These are phyloP conservation scores for Cutaneotrichosporon sp. DNA, from an alignment of 1,284 basidiomycete genomes.

Conservation along the genomic window DNA sequence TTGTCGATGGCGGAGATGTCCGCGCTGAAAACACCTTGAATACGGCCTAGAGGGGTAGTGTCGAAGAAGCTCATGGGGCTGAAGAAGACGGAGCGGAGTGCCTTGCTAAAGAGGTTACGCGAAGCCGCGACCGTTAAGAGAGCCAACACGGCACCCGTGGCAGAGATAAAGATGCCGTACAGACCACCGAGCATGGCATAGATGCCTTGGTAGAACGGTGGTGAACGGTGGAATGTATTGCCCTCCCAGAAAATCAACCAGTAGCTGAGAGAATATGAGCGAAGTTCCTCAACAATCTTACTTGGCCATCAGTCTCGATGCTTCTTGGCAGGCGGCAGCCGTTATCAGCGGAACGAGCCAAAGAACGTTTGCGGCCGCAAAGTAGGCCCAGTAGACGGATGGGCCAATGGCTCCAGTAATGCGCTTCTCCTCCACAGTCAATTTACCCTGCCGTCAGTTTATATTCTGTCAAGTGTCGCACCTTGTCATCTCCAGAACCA, in stretches of 20 bases:
- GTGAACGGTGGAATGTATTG: conserved; percentile 39
- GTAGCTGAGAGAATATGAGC: not conserved
- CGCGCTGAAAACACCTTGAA: conserved; percentile 60
- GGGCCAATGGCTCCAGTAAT: conserved; percentile 30
- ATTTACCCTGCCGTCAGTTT: conserved; percentile 1
- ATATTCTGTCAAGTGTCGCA: not conserved
- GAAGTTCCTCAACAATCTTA: not conserved
- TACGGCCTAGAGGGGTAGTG: conserved; percentile 61
- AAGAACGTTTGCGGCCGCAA: conserved; percentile 15
- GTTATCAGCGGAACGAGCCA: conserved; percentile 16
- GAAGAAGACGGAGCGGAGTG: conserved; percentile 58
- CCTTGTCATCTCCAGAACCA: conserved; percentile 59
- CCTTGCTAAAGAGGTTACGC: conserved; percentile 56
- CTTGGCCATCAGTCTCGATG: conserved; percentile 13
- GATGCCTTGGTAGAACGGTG: conserved; percentile 63
- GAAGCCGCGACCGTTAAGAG: conserved; percentile 58
- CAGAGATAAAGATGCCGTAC: conserved; percentile 60
- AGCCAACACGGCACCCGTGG: conserved; percentile 57
- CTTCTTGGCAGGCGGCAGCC: conserved; percentile 4
- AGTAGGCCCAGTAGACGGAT: conserved; percentile 24
- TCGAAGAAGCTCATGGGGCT: conserved; percentile 69
- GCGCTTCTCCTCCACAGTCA: conserved; percentile 33
- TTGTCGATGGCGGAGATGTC: conserved; percentile 28
- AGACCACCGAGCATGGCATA: conserved; percentile 60
- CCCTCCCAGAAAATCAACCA: conserved; percentile 60